Conservation (phyloP, 805 yeast genomes). For the Nakazawaea laoshanensis region DNA sequence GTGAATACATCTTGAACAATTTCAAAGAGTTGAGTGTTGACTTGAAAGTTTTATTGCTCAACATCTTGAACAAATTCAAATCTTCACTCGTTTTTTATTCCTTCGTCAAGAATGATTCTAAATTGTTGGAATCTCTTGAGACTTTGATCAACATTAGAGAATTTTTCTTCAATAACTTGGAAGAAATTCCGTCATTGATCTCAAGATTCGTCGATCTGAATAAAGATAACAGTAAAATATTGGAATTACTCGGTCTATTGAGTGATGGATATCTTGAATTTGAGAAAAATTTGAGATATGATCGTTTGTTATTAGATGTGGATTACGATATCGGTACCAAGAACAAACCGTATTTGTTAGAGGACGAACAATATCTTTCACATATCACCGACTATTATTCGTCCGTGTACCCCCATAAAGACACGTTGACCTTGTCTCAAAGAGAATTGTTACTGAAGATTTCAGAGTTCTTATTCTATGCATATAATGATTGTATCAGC, state of each 20-base stretch:
- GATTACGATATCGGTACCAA: conserved; percentile 5
- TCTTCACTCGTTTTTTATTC: conserved; percentile 6
- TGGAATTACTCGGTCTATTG: conserved; percentile 10
- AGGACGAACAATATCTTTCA: conserved; percentile 12
- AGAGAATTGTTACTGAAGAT: conserved; percentile 2
- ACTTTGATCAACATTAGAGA: conserved; percentile 5
- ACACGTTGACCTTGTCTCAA: conserved; percentile 1
- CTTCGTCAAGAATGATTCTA: conserved; percentile 2
- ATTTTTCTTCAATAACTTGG: conserved; percentile 11
- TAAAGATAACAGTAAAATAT: conserved; percentile 10
- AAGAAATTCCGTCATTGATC: conserved; percentile 2
- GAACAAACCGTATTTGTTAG: conserved; percentile 14
- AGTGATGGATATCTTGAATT: conserved; percentile 10
- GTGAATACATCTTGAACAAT: conserved; percentile 15
- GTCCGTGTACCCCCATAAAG: background rate
- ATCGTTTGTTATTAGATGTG: conserved; percentile 4
- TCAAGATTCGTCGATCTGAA: conserved; percentile 5
- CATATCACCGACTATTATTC: conserved; percentile 10
- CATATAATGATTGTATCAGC: conserved; percentile 7
- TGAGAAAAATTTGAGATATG: conserved; percentile 14
- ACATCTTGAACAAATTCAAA: conserved; percentile 8
- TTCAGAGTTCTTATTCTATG: conserved; percentile 8
- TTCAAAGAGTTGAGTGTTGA: conserved; percentile 10
- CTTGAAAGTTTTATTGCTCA: conserved; percentile 10
- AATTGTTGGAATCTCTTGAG: background rate